Percentiles rank a stretch among this genome's conserved stretches.
Evolutionary conservation across 2,329 filamentous ascomycete genomes (phyloP).

Genomic region (Karstenula rhodostoma): DNA sequence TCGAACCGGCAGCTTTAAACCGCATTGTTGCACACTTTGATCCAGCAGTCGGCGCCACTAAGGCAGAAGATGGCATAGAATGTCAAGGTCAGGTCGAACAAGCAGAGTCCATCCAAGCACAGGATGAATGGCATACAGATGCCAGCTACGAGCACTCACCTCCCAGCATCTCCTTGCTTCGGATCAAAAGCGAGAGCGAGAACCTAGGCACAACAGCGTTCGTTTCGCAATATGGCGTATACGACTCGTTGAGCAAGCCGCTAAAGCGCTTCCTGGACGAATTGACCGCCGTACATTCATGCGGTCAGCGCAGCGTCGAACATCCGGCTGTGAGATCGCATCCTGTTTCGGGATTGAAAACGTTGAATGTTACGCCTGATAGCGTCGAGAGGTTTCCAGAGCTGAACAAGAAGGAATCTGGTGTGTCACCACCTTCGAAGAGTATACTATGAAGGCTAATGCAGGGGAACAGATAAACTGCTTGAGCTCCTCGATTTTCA

Average conservation of each 20-base stretch:
- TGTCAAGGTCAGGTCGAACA: background rate
- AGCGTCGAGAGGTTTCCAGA: slow-evolving; percentile 60
- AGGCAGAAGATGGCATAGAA: slow-evolving; percentile 29
- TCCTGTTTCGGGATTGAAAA: slow-evolving; percentile 58
- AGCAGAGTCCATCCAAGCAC: background rate
- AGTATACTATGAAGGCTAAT: background rate
- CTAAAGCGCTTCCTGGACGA: slow-evolving; percentile 18
- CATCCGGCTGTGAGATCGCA: slow-evolving; percentile 61
- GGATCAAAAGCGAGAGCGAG: background rate
- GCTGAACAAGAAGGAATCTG: slow-evolving; percentile 59
- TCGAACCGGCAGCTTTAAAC: slow-evolving; percentile 11
- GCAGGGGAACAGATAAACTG: slow-evolving; percentile 16
- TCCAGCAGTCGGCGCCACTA: background rate
- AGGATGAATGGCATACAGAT: slow-evolving; percentile 18
- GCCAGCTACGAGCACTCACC: slow-evolving; percentile 9
- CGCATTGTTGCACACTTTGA: slow-evolving; percentile 15
- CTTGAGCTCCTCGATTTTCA: slow-evolving; percentile 20
- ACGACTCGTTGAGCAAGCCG: slow-evolving; percentile 21
- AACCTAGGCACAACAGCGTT: slow-evolving; percentile 9
- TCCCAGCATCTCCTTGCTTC: slow-evolving; percentile 17
- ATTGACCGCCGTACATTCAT: slow-evolving; percentile 17
- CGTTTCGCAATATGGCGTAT: slow-evolving; percentile 25
- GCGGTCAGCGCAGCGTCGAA: slow-evolving; percentile 30
- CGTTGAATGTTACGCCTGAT: slow-evolving; percentile 49
- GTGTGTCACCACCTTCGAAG: slow-evolving; percentile 35